Evolutionary conservation across 2,329 filamentous ascomycete species (phyloP).

Genomic region (Neofusicoccum sp.): DNA sequence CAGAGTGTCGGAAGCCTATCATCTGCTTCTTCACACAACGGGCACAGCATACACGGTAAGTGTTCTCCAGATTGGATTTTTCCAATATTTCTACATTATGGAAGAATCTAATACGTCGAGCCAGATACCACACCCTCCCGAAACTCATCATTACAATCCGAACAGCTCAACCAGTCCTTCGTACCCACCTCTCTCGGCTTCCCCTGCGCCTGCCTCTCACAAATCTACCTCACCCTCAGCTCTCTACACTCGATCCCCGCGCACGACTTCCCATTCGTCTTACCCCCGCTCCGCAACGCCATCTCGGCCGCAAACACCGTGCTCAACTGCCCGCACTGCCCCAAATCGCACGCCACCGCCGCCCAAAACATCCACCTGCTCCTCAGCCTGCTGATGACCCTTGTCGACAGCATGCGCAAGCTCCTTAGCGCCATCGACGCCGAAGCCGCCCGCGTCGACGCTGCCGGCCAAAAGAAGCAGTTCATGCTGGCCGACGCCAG

Average conservation of each 20-base stretch:
- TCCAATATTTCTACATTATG: neutral
- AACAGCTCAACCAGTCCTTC: neutral
- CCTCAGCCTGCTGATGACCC: constrained; percentile 40
- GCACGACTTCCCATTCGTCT: constrained; percentile 41
- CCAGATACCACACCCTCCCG: neutral
- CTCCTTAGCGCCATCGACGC: constrained; percentile 40
- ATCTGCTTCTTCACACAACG: neutral
- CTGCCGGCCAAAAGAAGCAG: constrained; percentile 36
- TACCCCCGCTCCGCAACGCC: constrained; percentile 43
- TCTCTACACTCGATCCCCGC: constrained; percentile 28
- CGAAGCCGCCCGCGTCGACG: constrained; percentile 36
- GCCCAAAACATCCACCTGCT: constrained; percentile 48
- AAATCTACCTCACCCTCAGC: constrained; percentile 46
- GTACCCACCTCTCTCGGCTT: neutral
- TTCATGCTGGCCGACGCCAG: constrained; percentile 46
- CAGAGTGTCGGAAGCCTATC: neutral
- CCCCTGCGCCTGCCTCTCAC: constrained; percentile 45
- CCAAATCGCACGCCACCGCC: constrained; percentile 39
- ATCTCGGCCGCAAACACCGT: constrained; percentile 40
- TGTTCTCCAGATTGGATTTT: neutral
- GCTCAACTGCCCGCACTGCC: constrained; percentile 44
- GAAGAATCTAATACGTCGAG: neutral
- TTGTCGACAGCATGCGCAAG: constrained; percentile 43
- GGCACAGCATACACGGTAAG: neutral
- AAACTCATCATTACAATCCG: neutral